Evolutionary conservation across 2,329 filamentous ascomycete genomes (phyloP), one percentile per base, ranked within the genome.

Genomic region (Penicillium fuscoglaucum): DNA sequence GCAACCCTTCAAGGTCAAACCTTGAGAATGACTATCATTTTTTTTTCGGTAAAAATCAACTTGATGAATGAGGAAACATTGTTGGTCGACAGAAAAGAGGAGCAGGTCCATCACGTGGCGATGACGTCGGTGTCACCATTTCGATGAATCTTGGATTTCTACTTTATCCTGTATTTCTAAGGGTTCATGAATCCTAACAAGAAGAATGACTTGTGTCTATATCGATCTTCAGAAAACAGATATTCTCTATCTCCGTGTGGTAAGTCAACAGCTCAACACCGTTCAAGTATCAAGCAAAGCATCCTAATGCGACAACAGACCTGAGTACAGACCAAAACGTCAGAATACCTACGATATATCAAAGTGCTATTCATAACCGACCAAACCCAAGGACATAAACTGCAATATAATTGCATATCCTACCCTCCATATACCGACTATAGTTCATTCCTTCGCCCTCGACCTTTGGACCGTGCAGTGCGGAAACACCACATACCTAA

Each of bases 41-140:
- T 40, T 35, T 40, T 17, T 19, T 29, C 12, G 4, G n/a, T 17
- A 28, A 12, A 26, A 26, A 37, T 47, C 29, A 37, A 53, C 9
- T 26, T 53, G 51, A 51, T 26, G 17, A 52, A 31, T 7, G 17
- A 45, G 40, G 40, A 53, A 46, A 46, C 28, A 45, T 46, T 13
- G 29, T 52, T 44, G 39, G 49, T 52, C 28, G 29, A 52, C 50
- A 44, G 49, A 52, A 33, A 44, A 52, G 40, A 52, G 46, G 31
- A 50, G 37, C 49, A 40, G 41, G 17, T 19, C 48, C 40, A 45
- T 63, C 61, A 61, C 61, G 61, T 60, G 61, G 48, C 46, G n/a
- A 65, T 65, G 62, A 65, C 62, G 61, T 65, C 61, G 56, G 49
- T 60, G 48, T 53, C n/a, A 52, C 9, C 29, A 39, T 17, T 13